Percentiles rank a stretch among this genome's conserved stretches.
Conservation (phyloP, 371 early-diverging fungal species). For the Smittium culicis region DNA sequence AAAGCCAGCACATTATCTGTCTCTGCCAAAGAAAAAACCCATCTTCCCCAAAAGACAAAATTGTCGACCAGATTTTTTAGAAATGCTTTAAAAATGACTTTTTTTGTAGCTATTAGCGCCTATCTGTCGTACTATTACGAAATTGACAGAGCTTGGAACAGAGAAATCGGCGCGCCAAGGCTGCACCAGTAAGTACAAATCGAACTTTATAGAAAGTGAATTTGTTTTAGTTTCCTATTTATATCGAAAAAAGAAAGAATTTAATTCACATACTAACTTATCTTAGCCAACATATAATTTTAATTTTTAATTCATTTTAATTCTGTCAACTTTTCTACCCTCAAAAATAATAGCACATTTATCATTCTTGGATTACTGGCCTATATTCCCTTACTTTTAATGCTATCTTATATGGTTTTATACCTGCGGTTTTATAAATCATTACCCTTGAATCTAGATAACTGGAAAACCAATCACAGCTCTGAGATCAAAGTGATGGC, state of each 20-base stretch:
- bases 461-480: constrained; percentile 7
- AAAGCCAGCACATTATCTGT: neutral
- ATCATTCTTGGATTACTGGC: neutral
- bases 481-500: constrained; percentile 4
- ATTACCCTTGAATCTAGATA: neutral
- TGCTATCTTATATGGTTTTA: neutral
- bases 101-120: neutral
- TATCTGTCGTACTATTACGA: neutral
- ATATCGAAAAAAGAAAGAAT: too few relatives aligned
- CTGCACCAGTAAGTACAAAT: neutral
- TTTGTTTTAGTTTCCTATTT: neutral
- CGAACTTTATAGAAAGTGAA: neutral
- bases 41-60: neutral
- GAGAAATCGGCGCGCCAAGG: neutral
- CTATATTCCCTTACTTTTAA: neutral
- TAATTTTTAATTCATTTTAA: neutral
- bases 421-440: constrained; percentile 2
- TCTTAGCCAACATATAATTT: neutral
- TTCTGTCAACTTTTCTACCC: neutral
- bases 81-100: neutral
- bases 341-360: too few relatives aligned
- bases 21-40: neutral
- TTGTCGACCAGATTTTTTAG: neutral
- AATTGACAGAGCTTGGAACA: constrained; percentile 8
- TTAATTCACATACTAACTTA: neutral